Evolutionary conservation across 2,329 filamentous ascomycete species (phyloP), one percentile per base, ranked within the genome.

Genomic region (Diplocarpon mali): DNA sequence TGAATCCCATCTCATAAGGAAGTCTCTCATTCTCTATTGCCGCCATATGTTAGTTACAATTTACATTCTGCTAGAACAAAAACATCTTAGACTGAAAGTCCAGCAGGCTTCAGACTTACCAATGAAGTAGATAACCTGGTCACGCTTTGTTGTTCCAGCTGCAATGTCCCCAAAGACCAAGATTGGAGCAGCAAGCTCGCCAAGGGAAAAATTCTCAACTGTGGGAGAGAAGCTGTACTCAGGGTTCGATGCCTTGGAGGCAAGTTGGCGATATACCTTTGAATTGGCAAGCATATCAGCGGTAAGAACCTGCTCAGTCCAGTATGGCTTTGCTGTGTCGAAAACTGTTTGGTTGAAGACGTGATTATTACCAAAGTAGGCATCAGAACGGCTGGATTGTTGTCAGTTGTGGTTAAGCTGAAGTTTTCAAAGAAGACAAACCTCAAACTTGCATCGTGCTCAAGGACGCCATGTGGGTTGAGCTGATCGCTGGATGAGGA

Each of bases 281-380:
- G 64, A 64, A 46, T 69, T 68, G 45, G 71, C 71, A 2, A 69
- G 56, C 58, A 66, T 65, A 2, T 65, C 45, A 1, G 66, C 56
- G 16, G 64, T 59, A 27, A 76, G 53, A 14, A 62, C 57, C 2
- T 63, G 55, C 0, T 45, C 60, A 0, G 65, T 70, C 69, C 70
- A 77, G 59, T 68, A 75, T 4, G 52, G 46, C 32, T 52, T 61
- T 0, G 66, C 67, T 44, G 66, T 57, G 41, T 69, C 65, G 56
- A 75, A 77, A 49, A 74, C 56, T 2, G 64, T 67, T 42, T 68
- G 60, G 58, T 76, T 73, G 62, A 77, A 76, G 44, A 67, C 45
- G 51, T 71, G 65, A 51, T 70, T 69, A 57, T 70, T 68, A 16
- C 72, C 73, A 42, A 72, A 66, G 62, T 60, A 69, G 8, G 65